Evolutionary conservation across 257 asterid genomes (phyloP).

Genomic region (Scutellaria baicalensis): DNA sequence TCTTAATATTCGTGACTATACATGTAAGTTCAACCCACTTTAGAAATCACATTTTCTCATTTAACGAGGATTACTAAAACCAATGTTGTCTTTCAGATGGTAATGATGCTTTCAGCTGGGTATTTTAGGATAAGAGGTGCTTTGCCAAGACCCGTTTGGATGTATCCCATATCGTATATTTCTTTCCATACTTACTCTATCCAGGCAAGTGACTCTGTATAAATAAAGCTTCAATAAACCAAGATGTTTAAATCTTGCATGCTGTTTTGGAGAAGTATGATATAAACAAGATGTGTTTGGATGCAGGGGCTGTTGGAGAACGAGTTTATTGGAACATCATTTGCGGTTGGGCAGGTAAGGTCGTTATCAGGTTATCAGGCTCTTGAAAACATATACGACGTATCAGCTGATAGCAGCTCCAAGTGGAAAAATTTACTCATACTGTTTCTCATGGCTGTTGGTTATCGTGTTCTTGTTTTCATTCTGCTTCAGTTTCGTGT

Average conservation of each 20-base stretch:
- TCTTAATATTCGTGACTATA: conserved; percentile 46
- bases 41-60: not conserved
- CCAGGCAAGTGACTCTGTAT: conserved; percentile 53
- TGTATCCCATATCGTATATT: conserved; percentile 82
- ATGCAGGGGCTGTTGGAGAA: conserved; percentile 93
- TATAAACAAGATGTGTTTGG: not conserved
- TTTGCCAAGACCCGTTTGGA: conserved; percentile 79
- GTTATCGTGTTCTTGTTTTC: conserved; percentile 59
- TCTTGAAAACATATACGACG: conserved; percentile 57
- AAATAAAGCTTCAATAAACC: not conserved
- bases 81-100: conserved; percentile 42
- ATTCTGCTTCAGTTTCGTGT: conserved; percentile 49
- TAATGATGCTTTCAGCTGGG: conserved; percentile 96
- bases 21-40: conserved; percentile 53
- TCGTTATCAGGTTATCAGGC: conserved; percentile 81
- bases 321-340: conserved; percentile 69
- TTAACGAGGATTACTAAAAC: not conserved
- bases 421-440: conserved; percentile 77
- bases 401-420: conserved; percentile 50
- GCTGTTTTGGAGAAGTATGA: not conserved
- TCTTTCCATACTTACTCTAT: conserved; percentile 89
- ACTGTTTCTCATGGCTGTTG: conserved; percentile 70
- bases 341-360: conserved; percentile 85
- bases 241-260: not conserved
- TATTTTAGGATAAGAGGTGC: conserved; percentile 77